Base-by-base conservation (phyloP, 2,329 filamentous ascomycete species). In the Colletotrichum noveboracense region DNA sequence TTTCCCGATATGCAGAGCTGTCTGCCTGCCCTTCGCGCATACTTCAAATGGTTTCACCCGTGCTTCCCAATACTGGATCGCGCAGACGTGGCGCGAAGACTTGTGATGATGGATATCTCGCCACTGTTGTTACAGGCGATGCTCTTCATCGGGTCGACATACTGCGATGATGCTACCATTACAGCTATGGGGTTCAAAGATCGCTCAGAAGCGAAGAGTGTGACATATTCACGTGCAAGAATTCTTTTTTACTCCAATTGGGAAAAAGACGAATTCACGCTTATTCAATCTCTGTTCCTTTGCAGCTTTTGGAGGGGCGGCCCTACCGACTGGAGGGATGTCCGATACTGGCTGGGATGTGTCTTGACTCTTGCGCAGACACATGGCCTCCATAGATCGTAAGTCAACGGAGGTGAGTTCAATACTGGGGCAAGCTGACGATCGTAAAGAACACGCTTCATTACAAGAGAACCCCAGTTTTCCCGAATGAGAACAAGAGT, bases 1-100 rank as follows among this genome's bases (percentile, higher is more conserved):
- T 78, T 78, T 34, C 78, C 77, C 8, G 77, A 77, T 28, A 68
- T 75, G 52, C 72, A 76, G 64, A 78, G 68, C 18, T 78, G 72
- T 36, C 66, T 79, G 12, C 76, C 78, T 9, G 78, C 77, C 3
- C 78, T 91, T 1, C 82, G 86, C 21, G 89, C 89, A 0, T 91
- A 91, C 80, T 91, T 91, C 70, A 82, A 84, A 26, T 90, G 89
- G 86, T 91, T 91, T 68, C 90, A 91, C 76, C 89, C 90, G 0
- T 88, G 88, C 70, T 91, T 91, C 64, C 89, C 90, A 0, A 85
- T 91, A 14, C 77, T 91, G 1, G 88, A 91, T 77, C 85, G 88
- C 6, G 81, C 82, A 1, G 85, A 86, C 0, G 81, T 90, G 10
- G 83, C 85, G 70, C 79, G 81, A 4, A 81, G 82, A 3, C 85